These are phyloP conservation scores for Pleurotus pulmonarius DNA, from an alignment of 768 basidiomycete species.

Conservation along the genomic window DNA sequence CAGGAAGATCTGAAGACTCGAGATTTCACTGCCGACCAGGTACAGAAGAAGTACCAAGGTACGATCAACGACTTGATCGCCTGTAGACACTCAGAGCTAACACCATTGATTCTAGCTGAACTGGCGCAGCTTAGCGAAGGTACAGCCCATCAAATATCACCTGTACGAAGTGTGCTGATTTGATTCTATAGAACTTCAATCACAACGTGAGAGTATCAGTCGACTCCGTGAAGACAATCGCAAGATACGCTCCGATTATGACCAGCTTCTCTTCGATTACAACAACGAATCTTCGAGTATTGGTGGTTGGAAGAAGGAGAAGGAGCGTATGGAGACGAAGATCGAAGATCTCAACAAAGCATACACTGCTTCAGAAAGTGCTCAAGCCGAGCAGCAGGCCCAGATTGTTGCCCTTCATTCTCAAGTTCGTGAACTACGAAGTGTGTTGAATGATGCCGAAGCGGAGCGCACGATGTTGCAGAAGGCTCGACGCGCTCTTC, in stretches of 20 bases:
- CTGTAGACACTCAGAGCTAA: background rate
- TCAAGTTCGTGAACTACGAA: constrained; percentile 79
- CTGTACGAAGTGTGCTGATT: background rate
- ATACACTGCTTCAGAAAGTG: constrained; percentile 67
- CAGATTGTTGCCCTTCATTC: constrained; percentile 83
- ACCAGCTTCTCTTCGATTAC: constrained; percentile 68
- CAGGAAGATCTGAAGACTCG: constrained; percentile 78
- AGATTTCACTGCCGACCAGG: constrained; percentile 76
- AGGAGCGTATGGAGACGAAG: constrained; percentile 81
- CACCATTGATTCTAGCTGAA: constrained; percentile 44
- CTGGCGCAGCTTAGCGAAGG: constrained; percentile 80
- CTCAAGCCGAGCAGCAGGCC: constrained; percentile 76
- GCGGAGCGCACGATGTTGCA: constrained; percentile 75
- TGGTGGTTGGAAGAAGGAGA: constrained; percentile 84
- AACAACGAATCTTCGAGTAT: constrained; percentile 79
- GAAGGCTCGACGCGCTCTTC: constrained; percentile 76
- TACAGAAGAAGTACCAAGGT: constrained; percentile 87
- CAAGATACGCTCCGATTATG: constrained; percentile 71
- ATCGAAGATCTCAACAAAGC: constrained; percentile 71
- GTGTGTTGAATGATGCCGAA: constrained; percentile 82
- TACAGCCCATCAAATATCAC: constrained; percentile 18
- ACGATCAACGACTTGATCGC: constrained; percentile 9
- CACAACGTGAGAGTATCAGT: constrained; percentile 72
- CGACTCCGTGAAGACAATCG: constrained; percentile 78
- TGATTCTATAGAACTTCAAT: constrained; percentile 57